Evolutionary conservation across 192 early-diverging fungal species (phyloP).

Genomic region (Cladochytrium replicatum): DNA sequence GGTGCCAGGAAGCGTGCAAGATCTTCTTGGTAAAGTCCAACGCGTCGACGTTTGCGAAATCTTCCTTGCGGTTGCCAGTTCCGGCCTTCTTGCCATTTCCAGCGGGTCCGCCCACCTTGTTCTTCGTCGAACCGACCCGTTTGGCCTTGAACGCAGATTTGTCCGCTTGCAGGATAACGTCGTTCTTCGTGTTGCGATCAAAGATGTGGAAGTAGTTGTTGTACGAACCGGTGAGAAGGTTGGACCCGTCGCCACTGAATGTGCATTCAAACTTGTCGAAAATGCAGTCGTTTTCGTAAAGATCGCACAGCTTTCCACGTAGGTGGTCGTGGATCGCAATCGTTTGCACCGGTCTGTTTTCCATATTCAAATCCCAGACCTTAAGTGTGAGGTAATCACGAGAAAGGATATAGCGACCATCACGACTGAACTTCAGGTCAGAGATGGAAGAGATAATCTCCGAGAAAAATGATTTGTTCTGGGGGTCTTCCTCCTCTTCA

Average conservation of each 20-base stretch:
- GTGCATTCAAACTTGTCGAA: conserved; percentile 99
- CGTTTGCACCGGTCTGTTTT: conserved; percentile 80
- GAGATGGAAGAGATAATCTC: conserved; percentile 99
- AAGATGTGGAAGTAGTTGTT: conserved; percentile 99
- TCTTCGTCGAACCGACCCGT: conserved; percentile 70
- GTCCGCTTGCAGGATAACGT: conserved; percentile 90
- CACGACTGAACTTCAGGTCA: conserved; percentile 90
- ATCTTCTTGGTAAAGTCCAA: conserved; percentile 96
- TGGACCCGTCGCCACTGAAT: conserved; percentile 83
- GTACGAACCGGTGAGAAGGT: conserved; percentile 93
- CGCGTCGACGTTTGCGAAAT: conserved; percentile 74
- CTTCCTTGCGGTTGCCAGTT: conserved; percentile 40
- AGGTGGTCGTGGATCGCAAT: conserved; percentile 97
- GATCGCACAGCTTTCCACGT: conserved; percentile 89
- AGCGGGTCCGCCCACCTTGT: conserved; percentile 40
- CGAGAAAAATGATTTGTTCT: conserved; percentile 97
- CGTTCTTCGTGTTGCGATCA: conserved; percentile 65
- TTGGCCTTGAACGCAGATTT: conserved; percentile 97
- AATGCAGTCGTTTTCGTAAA: conserved; percentile 99
- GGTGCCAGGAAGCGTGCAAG: conserved; percentile 97
- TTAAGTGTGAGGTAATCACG: conserved; percentile 96
- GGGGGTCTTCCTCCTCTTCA: conserved; percentile 89
- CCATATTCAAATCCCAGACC: conserved; percentile 99
- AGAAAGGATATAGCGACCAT: conserved; percentile 94
- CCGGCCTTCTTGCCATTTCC: conserved; percentile 40